Base-by-base conservation (phyloP, 345 rosid genomes). In the Microthlaspi erraticum region DNA sequence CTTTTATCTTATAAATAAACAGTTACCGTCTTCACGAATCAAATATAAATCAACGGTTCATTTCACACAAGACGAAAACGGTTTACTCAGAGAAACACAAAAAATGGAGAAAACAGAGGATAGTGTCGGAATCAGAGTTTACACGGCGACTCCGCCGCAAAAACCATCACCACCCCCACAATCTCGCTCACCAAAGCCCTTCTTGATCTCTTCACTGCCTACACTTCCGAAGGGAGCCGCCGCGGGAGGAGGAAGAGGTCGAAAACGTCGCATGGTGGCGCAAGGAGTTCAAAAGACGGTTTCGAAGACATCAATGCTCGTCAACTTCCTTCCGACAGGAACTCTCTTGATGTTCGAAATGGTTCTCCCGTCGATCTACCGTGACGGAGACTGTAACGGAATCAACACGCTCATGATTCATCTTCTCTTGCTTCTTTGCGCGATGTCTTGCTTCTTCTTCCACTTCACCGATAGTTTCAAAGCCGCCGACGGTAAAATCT, bases 301-400 rank as follows among this genome's bases (percentile, higher is more conserved):
- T 23, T 89, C 91, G 0, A 89, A 87, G 29, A 89, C 92, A 20
- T 85, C 96, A 6, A 79, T 84, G 90, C 85, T 87, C 11, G 86
- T 80, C 5, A 84, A 81, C 49, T 89, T 87, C 72, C 89, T 87
- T 11, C 96, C 89, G 3, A 89, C 93, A 26, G 93, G 96, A 60
- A 89, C 96, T 5, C 89, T 89, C 66, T 63, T 87, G 33, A 89
- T 91, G 68, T 89, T 89, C 60, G 96, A 89, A 61, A 87, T 89
- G 96, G 78, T 89, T 50, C 86, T 89, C 7, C 90, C 92, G 0
- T 84, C 96, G 0, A 70, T 89, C 36, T 81, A 80, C 76, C 79
- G 76, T 41, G 78, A 69, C 19, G 93, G 93, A 18, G 82, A 80
- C 32, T 87, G 96, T 59, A 79, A 88, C 46, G 73, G 78, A 14